These are phyloP conservation scores for Striga hermonthica DNA, from an alignment of 305 asterid species.

Conservation along the genomic window DNA sequence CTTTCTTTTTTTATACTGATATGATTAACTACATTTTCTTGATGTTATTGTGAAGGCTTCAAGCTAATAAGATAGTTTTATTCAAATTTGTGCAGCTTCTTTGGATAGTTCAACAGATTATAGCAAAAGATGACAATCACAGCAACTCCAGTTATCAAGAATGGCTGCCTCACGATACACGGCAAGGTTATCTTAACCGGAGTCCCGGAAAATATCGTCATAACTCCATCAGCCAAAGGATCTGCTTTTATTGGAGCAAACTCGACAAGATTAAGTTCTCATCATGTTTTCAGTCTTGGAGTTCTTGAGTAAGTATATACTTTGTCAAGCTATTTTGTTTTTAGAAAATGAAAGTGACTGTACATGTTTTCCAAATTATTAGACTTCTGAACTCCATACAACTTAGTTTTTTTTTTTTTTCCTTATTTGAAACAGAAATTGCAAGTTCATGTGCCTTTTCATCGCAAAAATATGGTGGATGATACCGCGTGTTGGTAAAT, in stretches of 20 bases:
- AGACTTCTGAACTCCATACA: no score
- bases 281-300: conserved; percentile 53
- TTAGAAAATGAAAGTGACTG: no score
- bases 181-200: conserved; percentile 42
- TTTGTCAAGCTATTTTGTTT: background rate
- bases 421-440: conserved; percentile 30
- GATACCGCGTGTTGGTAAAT: conserved; percentile 54
- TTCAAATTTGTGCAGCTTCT: no score
- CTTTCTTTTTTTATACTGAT: background rate
- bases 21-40: background rate
- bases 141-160: conserved; percentile 37
- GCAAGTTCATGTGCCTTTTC: conserved; percentile 48
- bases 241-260: conserved; percentile 50
- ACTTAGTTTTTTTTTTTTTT: background rate
- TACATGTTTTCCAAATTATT: background rate
- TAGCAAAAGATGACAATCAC: conserved; percentile 41
- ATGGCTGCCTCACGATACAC: conserved; percentile 43
- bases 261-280: conserved; percentile 35
- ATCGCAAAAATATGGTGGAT: conserved; percentile 59
- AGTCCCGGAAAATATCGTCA: conserved; percentile 37
- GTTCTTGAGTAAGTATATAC: conserved; percentile 41
- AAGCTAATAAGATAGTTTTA: no score
- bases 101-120: no score
- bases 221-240: conserved; percentile 32
- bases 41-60: no score